Conservation (phyloP, 164 flowering plant species). For the Umbilicus rupestris region DNA sequence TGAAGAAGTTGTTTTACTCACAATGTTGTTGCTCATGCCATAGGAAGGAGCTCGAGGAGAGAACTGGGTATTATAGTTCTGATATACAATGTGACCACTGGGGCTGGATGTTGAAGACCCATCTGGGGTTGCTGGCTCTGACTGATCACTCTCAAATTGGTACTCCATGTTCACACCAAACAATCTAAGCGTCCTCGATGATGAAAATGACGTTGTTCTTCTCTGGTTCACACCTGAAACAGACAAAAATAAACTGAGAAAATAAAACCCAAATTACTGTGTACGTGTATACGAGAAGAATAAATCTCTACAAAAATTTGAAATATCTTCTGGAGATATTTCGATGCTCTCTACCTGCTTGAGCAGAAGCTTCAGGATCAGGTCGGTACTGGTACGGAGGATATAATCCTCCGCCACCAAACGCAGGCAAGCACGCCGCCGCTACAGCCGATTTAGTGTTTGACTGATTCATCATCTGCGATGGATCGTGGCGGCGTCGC, state of each 20-base stretch:
- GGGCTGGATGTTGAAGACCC: too few species aligned
- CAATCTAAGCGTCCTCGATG: constrained; percentile 38
- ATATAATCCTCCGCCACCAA: neutral
- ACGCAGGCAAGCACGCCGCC: too few species aligned
- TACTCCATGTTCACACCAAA: constrained; percentile 91
- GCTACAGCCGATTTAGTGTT: neutral
- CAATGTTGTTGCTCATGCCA: too few species aligned
- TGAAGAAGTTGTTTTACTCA: too few species aligned
- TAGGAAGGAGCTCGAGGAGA: neutral
- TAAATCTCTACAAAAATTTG: too few species aligned
- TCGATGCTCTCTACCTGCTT: neutral
- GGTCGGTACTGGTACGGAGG: neutral
- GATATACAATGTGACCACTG: neutral
- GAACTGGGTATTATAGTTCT: neutral
- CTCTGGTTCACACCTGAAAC: neutral
- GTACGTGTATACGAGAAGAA: constrained; percentile 5
- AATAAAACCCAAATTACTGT: too few species aligned
- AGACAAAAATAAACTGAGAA: neutral
- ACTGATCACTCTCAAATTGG: constrained; percentile 24
- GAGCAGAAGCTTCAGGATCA: neutral
- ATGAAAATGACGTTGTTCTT: neutral
- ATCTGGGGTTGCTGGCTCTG: constrained; percentile 13
- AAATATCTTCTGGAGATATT: constrained; percentile 30
- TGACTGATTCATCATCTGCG: neutral
- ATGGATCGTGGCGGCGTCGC: neutral